Conservation (phyloP, 108 stramenopile genomes). For the Bacterosira constricta region DNA sequence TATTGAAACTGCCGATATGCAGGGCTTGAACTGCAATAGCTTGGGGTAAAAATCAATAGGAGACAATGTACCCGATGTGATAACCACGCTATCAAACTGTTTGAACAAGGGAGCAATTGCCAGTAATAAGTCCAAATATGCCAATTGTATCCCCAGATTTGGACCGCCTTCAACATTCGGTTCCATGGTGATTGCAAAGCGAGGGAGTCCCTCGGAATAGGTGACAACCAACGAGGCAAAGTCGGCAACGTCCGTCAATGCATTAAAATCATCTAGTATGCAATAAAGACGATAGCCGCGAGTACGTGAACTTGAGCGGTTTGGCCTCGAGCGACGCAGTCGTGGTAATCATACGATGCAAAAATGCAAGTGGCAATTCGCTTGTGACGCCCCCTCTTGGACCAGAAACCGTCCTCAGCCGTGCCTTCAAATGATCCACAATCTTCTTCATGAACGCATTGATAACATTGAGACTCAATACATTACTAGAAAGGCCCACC, state of each 20-base stretch:
- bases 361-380: slow-evolving; percentile 93
- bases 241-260: slow-evolving; percentile 94
- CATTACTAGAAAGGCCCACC: slow-evolving; percentile 72
- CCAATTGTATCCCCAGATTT: slow-evolving; percentile 88
- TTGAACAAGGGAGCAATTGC: slow-evolving; percentile 98
- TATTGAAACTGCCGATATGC: slow-evolving; percentile 89
- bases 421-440: slow-evolving; percentile 85
- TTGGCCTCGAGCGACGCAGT: slow-evolving; percentile 94
- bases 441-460: slow-evolving; percentile 94
- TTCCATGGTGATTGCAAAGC: slow-evolving; percentile 96
- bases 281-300: slow-evolving; percentile 88
- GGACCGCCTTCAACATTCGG: too few relatives aligned
- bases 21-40: slow-evolving; percentile 95
- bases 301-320: slow-evolving; percentile 93
- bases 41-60: slow-evolving; percentile 99
- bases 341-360: slow-evolving; percentile 91
- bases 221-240: slow-evolving; percentile 94
- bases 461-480: slow-evolving; percentile 80
- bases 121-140: slow-evolving; percentile 95
- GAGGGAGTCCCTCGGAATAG: slow-evolving; percentile 90
- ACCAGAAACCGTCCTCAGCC: slow-evolving; percentile 75
- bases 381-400: slow-evolving; percentile 83
- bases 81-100: slow-evolving; percentile 93
- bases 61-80: slow-evolving; percentile 96
- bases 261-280: slow-evolving; percentile 92